Conservation (phyloP, 345 rosid genomes). For the Eucalyptus cladocalyx region DNA sequence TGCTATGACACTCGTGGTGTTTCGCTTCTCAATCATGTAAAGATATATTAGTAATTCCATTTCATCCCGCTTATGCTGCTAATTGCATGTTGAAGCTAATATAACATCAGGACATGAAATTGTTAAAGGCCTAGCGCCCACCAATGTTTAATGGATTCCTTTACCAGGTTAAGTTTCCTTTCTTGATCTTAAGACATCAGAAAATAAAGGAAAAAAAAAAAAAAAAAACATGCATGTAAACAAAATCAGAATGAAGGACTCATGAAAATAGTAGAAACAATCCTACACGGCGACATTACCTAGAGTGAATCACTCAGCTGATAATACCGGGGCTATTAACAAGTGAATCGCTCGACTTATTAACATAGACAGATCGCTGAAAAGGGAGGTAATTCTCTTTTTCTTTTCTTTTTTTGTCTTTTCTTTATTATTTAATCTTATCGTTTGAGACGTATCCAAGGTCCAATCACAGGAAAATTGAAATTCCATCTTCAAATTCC, state of each 20-base stretch:
- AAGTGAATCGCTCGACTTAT: background rate
- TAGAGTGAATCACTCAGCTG: background rate
- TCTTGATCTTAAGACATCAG: background rate
- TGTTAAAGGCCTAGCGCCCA: background rate
- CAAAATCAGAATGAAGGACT: background rate
- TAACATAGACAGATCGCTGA: background rate
- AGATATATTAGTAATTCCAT: background rate
- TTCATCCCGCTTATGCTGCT: background rate
- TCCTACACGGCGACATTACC: background rate
- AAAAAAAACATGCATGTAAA: background rate
- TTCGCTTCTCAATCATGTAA: background rate
- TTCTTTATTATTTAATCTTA: background rate
- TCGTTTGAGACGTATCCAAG: background rate
- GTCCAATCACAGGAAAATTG: background rate
- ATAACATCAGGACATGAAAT: background rate
- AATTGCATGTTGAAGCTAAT: background rate
- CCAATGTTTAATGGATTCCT: background rate
- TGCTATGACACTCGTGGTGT: background rate
- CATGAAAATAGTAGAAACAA: background rate
- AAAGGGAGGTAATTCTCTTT: background rate
- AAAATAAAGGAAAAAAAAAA: too few species aligned
- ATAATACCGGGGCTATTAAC: background rate
- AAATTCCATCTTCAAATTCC: background rate
- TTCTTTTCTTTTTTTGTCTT: background rate
- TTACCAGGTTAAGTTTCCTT: background rate